phyloP scores from a whole-genome alignment of 2,329 filamentous ascomycete species.

The Colletotrichum karsti region DNA sequence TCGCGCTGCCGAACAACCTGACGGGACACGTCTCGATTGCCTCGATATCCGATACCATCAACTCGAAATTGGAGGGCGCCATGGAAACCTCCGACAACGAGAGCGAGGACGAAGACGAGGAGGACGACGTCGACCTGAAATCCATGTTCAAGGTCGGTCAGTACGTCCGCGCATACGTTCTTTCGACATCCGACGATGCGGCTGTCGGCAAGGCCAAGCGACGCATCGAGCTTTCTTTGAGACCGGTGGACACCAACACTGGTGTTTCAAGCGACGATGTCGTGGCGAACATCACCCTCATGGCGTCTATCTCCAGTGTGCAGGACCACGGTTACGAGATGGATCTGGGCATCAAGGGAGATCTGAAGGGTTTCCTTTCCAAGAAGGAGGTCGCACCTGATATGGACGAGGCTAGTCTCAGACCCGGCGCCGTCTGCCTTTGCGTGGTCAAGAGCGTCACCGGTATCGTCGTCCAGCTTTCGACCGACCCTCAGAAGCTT shows the following conservation, averaged over 20 bases:
- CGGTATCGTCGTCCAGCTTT: slow-evolving; percentile 88
- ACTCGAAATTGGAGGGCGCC: slow-evolving; percentile 76
- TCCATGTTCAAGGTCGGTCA: slow-evolving; percentile 84
- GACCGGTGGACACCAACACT: slow-evolving; percentile 80
- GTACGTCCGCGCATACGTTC: slow-evolving; percentile 85
- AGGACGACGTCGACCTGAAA: slow-evolving; percentile 72
- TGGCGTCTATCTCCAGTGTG: slow-evolving; percentile 89
- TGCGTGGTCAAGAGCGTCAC: slow-evolving; percentile 82
- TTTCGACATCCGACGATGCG: slow-evolving; percentile 77
- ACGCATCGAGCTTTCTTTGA: slow-evolving; percentile 86
- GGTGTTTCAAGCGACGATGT: slow-evolving; percentile 78
- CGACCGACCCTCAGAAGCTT: slow-evolving; percentile 74
- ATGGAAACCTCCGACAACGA: slow-evolving; percentile 62
- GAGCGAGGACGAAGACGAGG: slow-evolving; percentile 61
- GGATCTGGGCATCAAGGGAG: slow-evolving; percentile 79
- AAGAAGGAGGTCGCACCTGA: slow-evolving; percentile 80
- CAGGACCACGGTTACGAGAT: slow-evolving; percentile 96
- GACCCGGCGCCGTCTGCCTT: slow-evolving; percentile 85
- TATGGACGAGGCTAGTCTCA: slow-evolving; percentile 72
- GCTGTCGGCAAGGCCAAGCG: slow-evolving; percentile 72
- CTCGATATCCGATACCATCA: slow-evolving; percentile 86
- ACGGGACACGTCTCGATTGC: slow-evolving; percentile 90
- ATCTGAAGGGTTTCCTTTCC: slow-evolving; percentile 83
- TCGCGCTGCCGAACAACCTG: slow-evolving; percentile 92
- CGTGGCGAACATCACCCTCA: slow-evolving; percentile 79